Base-by-base conservation (phyloP, 768 basidiomycete genomes). In the Royoungia palumana region DNA sequence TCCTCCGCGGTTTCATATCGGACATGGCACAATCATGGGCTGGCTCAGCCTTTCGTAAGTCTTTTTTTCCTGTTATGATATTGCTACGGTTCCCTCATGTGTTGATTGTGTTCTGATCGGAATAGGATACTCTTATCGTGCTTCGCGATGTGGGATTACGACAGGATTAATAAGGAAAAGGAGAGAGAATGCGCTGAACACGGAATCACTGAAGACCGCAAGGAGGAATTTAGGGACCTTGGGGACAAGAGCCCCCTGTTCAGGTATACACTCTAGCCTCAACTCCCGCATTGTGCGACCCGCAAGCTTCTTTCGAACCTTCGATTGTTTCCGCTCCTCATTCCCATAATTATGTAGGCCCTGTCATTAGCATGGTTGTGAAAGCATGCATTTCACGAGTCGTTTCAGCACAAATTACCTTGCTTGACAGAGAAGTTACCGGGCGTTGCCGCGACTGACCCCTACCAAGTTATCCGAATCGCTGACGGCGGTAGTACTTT, bases 181-280 rank as follows among this genome's bases (percentile, higher is more conserved):
- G 70, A 72, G 41, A 70, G 63, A 6, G 55, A 57, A 7, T 80
- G 78, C 47, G 57, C 55, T 8, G 64, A 63, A 4, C 69, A 75
- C 39, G 69, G 69, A 2, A 75, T 81, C 37, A 66, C 69, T n/a
- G 60, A 65, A 10, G 67, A 61, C 34, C 62, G 66, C 27, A 60
- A 57, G 39, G 65, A 64, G 14, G 70, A 75, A 32, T 79, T 74
- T 51, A 61, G 53, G 24, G 67, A 76, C 6, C 60, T 79, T 58
- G 79, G 76, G 2, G 75, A 75, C 54, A 68, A 71, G 34, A 77
- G 75, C 38, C 79, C 79, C 28, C 61, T 80, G 39, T 81, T 77
- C 68, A 71, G 76, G 76, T 60, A 58, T 24, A 48, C 49, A 4
- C 38, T 49, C 25, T 55, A 47, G 41, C 21, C 28, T 16, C 16